Evolutionary conservation across 169 alveolate genomes (phyloP), one percentile per base, ranked within the genome.

Genomic region (Eimeria sp.): DNA sequence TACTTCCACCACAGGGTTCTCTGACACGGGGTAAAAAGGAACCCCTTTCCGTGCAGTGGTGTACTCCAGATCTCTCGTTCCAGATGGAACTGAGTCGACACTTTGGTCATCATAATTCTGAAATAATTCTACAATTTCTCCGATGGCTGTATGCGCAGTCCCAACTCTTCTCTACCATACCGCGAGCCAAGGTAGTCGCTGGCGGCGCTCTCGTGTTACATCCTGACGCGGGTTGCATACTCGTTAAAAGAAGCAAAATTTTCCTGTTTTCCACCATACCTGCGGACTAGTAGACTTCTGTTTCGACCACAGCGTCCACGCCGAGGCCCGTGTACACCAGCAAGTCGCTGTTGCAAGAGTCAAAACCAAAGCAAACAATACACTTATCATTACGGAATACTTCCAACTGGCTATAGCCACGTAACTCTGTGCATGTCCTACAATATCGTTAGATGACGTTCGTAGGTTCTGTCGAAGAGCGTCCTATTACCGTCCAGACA

Each of bases 41-140:
- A 30, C 80, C 13, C 94, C 96, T 13, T 88, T 75, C 20, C 67
- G 76, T 22, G 94, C 94, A 20, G 75, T 75, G 30, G 84, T 76
- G 75, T 93, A 93, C 94, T 93, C 84, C 43, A 83, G 51, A 63
- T 93, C 96, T 63, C 72, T 65, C 47, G 96, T 93, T 30, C 72
- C 72, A 16, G 78, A 83, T 7, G 86, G 94, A 25, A 72, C 45
- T 4, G 96, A 63, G 51, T 93, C 94, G 47, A 91, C 95, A 78
- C 82, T 75, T 91, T 91, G 90, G 49, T 93, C 96, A 72, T 82
- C 88, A 73, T 82, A 93, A 45, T 93, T 83, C 96, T 93, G 96
- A 20, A 47, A 43, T 34, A 51, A 51, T 47, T 49, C 58, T 57
- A 49, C 4, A 13, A 45, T 58, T 10, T 45, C 34, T 43, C 91